Evolutionary conservation across 2,329 filamentous ascomycete species (phyloP).

Genomic region (Lasiodiplodia sp.): DNA sequence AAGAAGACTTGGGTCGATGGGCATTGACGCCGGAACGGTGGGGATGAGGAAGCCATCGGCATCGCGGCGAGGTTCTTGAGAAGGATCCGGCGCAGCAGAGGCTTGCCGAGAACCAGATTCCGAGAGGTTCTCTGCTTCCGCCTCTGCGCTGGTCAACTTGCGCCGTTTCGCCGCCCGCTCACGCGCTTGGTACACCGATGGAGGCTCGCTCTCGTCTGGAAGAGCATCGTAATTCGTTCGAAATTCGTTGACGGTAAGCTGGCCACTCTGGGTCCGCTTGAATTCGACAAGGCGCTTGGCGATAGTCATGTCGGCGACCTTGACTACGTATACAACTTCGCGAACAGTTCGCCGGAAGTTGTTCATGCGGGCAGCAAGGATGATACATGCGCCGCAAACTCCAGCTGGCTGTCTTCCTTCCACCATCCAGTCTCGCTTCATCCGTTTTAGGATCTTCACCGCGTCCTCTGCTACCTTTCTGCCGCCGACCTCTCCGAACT

Average conservation of each 20-base stretch:
- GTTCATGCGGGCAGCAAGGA: constrained; percentile 96
- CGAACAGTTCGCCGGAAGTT: constrained; percentile 92
- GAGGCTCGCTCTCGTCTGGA: constrained; percentile 72
- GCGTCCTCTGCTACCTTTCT: constrained; percentile 86
- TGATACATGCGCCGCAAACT: constrained; percentile 90
- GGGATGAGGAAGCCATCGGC: constrained; percentile 53
- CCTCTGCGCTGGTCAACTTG: constrained; percentile 37
- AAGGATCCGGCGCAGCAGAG: constrained; percentile 13
- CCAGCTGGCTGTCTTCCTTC: constrained; percentile 92
- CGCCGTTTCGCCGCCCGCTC: constrained; percentile 52
- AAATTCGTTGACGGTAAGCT: constrained; percentile 88
- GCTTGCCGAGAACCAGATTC: constrained; percentile 17
- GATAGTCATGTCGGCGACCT: constrained; percentile 92
- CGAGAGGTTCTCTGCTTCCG: constrained; percentile 30
- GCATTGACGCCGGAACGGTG: constrained; percentile 34
- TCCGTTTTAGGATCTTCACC: constrained; percentile 84
- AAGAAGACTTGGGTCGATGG: constrained; percentile 34
- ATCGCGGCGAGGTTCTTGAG: constrained; percentile 42
- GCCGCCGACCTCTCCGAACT: constrained; percentile 83
- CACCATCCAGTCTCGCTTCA: constrained; percentile 98
- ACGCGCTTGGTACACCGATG: constrained; percentile 75
- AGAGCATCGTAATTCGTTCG: constrained; percentile 70
- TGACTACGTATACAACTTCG: constrained; percentile 98
- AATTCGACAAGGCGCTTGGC: constrained; percentile 93
- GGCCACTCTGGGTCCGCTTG: constrained; percentile 81